Conservation (phyloP, 2,329 filamentous ascomycete species). For the Aspergillus sclerotialis region DNA sequence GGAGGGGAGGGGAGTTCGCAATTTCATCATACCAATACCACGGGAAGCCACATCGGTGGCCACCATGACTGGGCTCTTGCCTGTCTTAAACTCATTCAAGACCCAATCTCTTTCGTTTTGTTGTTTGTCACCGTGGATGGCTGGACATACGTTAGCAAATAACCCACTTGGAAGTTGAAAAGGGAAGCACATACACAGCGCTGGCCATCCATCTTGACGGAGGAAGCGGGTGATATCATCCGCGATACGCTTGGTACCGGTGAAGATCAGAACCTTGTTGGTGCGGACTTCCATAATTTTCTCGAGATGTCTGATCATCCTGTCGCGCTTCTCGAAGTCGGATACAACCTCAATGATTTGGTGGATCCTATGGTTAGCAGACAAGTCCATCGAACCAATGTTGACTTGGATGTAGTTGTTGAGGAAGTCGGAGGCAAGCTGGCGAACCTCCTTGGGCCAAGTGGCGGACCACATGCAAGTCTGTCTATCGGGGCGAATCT, state of each 20-base stretch:
- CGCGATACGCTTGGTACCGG: conserved; percentile 76
- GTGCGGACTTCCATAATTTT: conserved; percentile 94
- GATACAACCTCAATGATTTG: conserved; percentile 95
- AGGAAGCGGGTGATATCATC: conserved; percentile 97
- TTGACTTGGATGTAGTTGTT: conserved; percentile 98
- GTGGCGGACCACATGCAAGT: conserved; percentile 99
- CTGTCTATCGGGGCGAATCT: conserved; percentile 96
- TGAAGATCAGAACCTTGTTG: conserved; percentile 96
- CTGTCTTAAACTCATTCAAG: conserved; percentile 97
- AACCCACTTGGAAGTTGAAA: conserved; percentile 13
- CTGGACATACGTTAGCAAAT: conserved; percentile 45
- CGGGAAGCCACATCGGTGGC: conserved; percentile 98
- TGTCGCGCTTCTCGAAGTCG: conserved; percentile 95
- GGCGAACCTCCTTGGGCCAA: conserved; percentile 97
- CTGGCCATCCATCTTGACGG: conserved; percentile 95
- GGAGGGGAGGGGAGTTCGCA: conserved; percentile 40
- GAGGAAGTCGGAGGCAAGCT: conserved; percentile 83
- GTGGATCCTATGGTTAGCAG: conserved; percentile 95
- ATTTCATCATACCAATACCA: conserved; percentile 98
- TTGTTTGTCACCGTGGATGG: conserved; percentile 98
- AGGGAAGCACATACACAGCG: conserved; percentile 69
- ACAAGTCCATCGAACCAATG: conserved; percentile 90
- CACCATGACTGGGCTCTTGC: conserved; percentile 99
- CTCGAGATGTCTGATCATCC: conserved; percentile 95
- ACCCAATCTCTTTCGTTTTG: conserved; percentile 99